Conservation (phyloP, 352 stramenopile genomes). For the Aphanomyces stellatus region DNA sequence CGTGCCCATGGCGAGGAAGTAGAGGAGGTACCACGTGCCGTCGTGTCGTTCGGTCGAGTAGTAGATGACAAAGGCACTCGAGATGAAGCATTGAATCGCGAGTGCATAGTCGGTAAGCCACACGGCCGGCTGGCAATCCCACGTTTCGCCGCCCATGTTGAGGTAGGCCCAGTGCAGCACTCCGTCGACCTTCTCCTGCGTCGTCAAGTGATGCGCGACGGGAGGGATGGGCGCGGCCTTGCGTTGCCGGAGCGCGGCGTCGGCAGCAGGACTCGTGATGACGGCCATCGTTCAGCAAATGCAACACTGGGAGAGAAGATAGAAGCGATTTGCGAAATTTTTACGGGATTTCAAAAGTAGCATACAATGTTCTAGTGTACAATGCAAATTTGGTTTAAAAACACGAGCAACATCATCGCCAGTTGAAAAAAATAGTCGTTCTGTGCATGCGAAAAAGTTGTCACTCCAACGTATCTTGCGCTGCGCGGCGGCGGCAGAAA, state of each 20-base stretch:
- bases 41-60: conserved; percentile 19
- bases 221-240: background rate
- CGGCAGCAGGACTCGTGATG: background rate
- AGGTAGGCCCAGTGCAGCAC: conserved; percentile 13
- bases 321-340: background rate
- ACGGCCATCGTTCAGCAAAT: too few relatives aligned
- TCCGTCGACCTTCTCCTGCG: background rate
- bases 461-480: too few relatives aligned
- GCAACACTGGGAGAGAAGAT: too few relatives aligned
- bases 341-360: too few relatives aligned
- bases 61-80: conserved; percentile 53
- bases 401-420: too few relatives aligned
- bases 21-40: conserved; percentile 66
- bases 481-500: too few relatives aligned
- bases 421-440: too few relatives aligned
- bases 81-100: conserved; percentile 65
- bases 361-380: too few relatives aligned
- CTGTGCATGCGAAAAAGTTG: too few relatives aligned
- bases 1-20: conserved; percentile 78
- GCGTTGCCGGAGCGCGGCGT: background rate
- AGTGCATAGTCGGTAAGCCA: conserved; percentile 85
- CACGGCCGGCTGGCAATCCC: conserved; percentile 77
- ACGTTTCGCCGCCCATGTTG: conserved; percentile 47
- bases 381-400: too few relatives aligned
- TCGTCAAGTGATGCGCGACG: too few relatives aligned